These are phyloP conservation scores for Phoma sp. DNA, from an alignment of 2,329 filamentous ascomycete genomes.

Conservation along the genomic window DNA sequence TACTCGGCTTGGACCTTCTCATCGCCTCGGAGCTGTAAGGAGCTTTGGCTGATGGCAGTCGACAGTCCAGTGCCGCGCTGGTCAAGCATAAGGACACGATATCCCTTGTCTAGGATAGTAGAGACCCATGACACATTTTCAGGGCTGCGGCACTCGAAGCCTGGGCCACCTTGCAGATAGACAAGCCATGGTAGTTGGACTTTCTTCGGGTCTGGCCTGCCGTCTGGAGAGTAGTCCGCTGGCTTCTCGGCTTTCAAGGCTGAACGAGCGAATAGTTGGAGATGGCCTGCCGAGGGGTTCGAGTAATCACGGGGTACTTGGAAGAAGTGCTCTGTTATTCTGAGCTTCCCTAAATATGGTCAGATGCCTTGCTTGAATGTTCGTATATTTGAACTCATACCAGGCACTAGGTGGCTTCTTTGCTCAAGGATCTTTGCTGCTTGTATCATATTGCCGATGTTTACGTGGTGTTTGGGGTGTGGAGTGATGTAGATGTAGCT, in stretches of 20 bases:
- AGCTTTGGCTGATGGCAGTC: constrained; percentile 77
- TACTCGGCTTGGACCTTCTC: constrained; percentile 78
- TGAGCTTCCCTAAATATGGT: constrained; percentile 68
- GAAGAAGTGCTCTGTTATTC: constrained; percentile 84
- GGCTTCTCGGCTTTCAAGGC: constrained; percentile 71
- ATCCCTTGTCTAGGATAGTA: constrained; percentile 76
- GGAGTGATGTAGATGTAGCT: constrained; percentile 19
- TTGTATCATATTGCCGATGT: constrained; percentile 44
- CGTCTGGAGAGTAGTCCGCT: constrained; percentile 56
- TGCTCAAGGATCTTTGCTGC: constrained; percentile 58
- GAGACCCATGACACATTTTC: constrained; percentile 77
- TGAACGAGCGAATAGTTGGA: constrained; percentile 80
- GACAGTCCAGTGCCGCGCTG: constrained; percentile 89
- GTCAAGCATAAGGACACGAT: constrained; percentile 85
- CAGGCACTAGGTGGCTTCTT: constrained; percentile 54
- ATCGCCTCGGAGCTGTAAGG: constrained; percentile 69
- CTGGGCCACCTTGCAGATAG: constrained; percentile 87
- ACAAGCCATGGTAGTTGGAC: constrained; percentile 67
- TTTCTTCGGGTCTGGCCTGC: constrained; percentile 59
- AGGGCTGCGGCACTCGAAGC: constrained; percentile 77
- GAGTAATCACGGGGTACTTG: constrained; percentile 82
- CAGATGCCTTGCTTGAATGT: neutral
- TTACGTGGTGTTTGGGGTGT: constrained; percentile 1
- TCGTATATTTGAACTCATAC: constrained; percentile 30
- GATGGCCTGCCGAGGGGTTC: constrained; percentile 64